Conservation (phyloP, 441 rosid species). For the Brassica balearica region DNA sequence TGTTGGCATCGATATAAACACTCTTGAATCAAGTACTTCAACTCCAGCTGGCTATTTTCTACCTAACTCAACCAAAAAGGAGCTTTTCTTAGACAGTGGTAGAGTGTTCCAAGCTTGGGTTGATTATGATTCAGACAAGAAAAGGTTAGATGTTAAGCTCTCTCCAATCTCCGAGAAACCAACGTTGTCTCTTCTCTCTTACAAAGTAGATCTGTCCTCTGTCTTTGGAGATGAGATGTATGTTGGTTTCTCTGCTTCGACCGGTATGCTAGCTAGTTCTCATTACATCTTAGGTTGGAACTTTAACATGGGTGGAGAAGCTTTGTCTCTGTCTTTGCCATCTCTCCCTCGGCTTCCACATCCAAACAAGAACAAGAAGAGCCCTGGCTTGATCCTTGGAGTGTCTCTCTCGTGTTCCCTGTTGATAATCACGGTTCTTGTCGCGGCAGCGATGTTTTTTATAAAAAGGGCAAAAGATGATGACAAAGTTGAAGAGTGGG, state of each 20-base stretch:
- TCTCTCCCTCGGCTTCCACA: slow-evolving; percentile 64
- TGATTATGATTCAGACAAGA: slow-evolving; percentile 70
- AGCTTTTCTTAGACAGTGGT: slow-evolving; percentile 59
- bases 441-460: slow-evolving; percentile 35
- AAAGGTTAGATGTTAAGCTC: slow-evolving; percentile 63
- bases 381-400: slow-evolving; percentile 50
- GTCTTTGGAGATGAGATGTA: slow-evolving; percentile 64
- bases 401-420: slow-evolving; percentile 50
- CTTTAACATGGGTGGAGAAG: slow-evolving; percentile 68
- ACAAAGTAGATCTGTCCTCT: slow-evolving; percentile 60
- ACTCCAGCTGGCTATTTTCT: slow-evolving; percentile 60
- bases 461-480: slow-evolving; percentile 52
- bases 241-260: slow-evolving; percentile 86
- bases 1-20: slow-evolving; percentile 74
- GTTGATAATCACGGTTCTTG: slow-evolving; percentile 42
- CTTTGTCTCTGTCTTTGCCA: slow-evolving; percentile 57
- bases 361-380: slow-evolving; percentile 46
- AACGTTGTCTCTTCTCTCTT: slow-evolving; percentile 55
- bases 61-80: slow-evolving; percentile 45
- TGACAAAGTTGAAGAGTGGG: slow-evolving; percentile 80
- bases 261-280: slow-evolving; percentile 74
- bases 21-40: slow-evolving; percentile 60
- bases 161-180: slow-evolving; percentile 72
- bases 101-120: slow-evolving; percentile 71
- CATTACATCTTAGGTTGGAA: slow-evolving; percentile 91